A percentile compares a stretch with the other conserved stretches of the same genome.
These are phyloP conservation scores for Liriodendron chinense DNA, from an alignment of 164 flowering plant genomes.

Conservation along the genomic window DNA sequence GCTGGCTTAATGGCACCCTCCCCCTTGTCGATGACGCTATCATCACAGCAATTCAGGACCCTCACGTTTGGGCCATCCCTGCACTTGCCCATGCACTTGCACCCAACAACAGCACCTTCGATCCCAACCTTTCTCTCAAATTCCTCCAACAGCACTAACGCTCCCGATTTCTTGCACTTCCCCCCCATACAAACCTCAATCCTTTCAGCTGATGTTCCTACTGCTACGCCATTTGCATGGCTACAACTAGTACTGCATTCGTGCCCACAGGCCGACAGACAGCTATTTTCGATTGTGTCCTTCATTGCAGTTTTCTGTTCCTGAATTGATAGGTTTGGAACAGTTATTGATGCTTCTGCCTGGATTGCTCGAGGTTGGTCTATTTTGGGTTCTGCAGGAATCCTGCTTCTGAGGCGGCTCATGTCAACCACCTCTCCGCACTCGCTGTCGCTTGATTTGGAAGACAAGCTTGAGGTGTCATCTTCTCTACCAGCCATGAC, in stretches of 20 bases:
- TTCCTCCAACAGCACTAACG: constrained; percentile 45
- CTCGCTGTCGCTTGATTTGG: constrained; percentile 57
- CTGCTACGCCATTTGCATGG: background rate
- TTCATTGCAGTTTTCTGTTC: background rate
- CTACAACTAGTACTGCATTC: constrained; percentile 4
- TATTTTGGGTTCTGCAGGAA: background rate
- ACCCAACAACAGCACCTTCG: constrained; percentile 65
- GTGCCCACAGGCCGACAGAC: background rate
- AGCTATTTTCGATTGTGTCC: too few species aligned
- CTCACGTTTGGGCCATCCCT: constrained; percentile 70
- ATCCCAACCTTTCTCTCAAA: constrained; percentile 46
- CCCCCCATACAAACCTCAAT: constrained; percentile 91
- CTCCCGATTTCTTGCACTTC: constrained; percentile 80
- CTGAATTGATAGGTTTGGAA: background rate
- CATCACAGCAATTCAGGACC: constrained; percentile 26
- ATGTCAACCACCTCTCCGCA: constrained; percentile 47
- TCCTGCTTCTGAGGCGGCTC: constrained; percentile 23
- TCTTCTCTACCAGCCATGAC: constrained; percentile 1
- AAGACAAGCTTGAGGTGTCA: constrained; percentile 29
- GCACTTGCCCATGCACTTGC: constrained; percentile 94
- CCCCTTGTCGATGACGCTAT: background rate
- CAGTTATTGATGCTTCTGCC: constrained; percentile 7
- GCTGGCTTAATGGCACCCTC: constrained; percentile 26
- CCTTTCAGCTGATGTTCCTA: constrained; percentile 22
- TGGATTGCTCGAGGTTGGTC: background rate